phyloP scores from a whole-genome alignment of 2,329 filamentous ascomycete genomes.

The Grosmannia serpens region DNA sequence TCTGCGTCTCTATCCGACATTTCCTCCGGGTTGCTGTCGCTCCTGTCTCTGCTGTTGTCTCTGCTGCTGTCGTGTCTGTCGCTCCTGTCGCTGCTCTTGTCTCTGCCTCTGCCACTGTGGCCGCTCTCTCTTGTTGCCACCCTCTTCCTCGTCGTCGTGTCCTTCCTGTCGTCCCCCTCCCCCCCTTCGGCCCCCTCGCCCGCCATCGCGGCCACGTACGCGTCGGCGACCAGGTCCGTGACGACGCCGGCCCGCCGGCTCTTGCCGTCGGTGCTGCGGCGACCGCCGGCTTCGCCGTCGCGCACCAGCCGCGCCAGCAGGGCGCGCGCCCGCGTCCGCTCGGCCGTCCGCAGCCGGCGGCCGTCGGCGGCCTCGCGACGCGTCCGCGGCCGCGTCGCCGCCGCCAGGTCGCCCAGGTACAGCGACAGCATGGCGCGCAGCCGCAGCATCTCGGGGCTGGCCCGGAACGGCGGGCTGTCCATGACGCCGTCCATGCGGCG shows the following conservation, averaged over 20 bases:
- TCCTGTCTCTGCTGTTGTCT: conserved; percentile 3
- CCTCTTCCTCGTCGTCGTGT: neutral
- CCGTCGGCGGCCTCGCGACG: conserved; percentile 19
- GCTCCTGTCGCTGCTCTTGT: conserved; percentile 8
- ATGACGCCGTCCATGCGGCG: conserved; percentile 60
- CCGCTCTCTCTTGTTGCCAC: neutral
- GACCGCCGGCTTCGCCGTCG: conserved; percentile 14
- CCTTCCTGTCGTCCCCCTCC: neutral
- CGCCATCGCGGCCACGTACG: conserved; percentile 2
- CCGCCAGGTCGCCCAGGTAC: conserved; percentile 59
- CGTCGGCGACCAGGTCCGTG: conserved; percentile 7
- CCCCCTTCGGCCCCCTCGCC: neutral
- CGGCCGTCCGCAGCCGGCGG: conserved; percentile 18
- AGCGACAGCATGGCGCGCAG: conserved; percentile 64
- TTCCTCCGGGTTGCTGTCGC: no score
- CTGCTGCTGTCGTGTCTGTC: conserved; percentile 11
- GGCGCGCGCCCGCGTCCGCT: conserved; percentile 24
- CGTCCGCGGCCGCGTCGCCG: conserved; percentile 26
- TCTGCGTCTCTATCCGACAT: conserved; percentile 18
- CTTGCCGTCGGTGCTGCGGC: neutral
- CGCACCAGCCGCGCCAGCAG: conserved; percentile 27
- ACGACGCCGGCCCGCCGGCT: conserved; percentile 1
- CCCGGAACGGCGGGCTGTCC: conserved; percentile 57
- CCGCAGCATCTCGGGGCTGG: conserved; percentile 53
- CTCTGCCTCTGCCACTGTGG: no score